Percentiles rank a stretch among this genome's conserved stretches.
phyloP scores from a whole-genome alignment of 1,284 basidiomycete genomes.

The Cryptococcus floricola region DNA sequence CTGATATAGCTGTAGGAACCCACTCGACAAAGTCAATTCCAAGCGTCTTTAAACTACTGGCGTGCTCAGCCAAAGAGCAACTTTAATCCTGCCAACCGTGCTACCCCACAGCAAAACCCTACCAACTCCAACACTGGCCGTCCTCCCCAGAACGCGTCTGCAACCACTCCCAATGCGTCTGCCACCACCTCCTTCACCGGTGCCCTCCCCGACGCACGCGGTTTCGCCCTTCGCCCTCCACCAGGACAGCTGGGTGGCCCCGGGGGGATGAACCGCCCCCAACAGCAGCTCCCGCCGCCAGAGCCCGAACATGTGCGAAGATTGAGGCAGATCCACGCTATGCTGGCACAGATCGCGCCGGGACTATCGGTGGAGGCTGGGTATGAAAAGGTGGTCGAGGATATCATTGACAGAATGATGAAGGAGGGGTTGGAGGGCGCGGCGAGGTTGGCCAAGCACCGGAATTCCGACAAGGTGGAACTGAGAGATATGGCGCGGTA shows the following conservation, averaged over 20 bases:
- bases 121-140: background rate
- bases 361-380: slow-evolving; percentile 37
- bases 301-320: slow-evolving; percentile 30
- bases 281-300: slow-evolving; percentile 18
- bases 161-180: slow-evolving; percentile 4
- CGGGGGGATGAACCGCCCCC: background rate
- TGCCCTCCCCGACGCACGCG: slow-evolving; percentile 10
- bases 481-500: slow-evolving; percentile 38
- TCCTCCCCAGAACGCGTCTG: background rate
- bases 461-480: slow-evolving; percentile 33
- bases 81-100: background rate
- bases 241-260: background rate
- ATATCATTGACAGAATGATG: slow-evolving; percentile 33
- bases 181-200: slow-evolving; percentile 5
- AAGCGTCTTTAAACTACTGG: slow-evolving; percentile 13
- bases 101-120: background rate
- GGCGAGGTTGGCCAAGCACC: slow-evolving; percentile 36
- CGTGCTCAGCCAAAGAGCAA: background rate
- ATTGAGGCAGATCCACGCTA: slow-evolving; percentile 37
- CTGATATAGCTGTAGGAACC: slow-evolving; percentile 6
- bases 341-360: slow-evolving; percentile 29
- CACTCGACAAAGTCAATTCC: slow-evolving; percentile 4
- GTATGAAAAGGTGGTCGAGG: slow-evolving; percentile 30
- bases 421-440: slow-evolving; percentile 27
- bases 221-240: slow-evolving; percentile 9